Conservation (phyloP, 2,329 filamentous ascomycete genomes). For the Fusarium phyllophilum region DNA sequence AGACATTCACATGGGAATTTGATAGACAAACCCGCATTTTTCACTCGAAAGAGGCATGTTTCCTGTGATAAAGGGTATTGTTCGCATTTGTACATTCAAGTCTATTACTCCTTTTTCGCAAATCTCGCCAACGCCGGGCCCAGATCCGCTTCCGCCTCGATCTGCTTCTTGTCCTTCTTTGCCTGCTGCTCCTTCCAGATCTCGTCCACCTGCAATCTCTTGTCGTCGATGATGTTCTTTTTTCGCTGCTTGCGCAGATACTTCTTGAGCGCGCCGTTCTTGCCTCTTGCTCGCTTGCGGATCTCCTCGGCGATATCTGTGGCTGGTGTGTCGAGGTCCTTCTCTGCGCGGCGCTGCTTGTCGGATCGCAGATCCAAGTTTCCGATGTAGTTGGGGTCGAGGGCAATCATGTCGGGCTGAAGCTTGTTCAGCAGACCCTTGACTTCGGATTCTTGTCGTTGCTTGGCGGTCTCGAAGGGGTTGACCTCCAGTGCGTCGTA, state of each 20-base stretch:
- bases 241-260: conserved; percentile 91
- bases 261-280: conserved; percentile 88
- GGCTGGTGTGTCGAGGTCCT: conserved; percentile 77
- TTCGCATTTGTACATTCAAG: conserved; percentile 33
- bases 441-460: conserved; percentile 93
- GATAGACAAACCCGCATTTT: conserved; percentile 12
- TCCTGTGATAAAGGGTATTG: conserved; percentile 41
- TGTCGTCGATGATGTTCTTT: conserved; percentile 96
- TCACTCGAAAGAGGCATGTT: not conserved
- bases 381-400: conserved; percentile 92
- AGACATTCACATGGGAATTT: conserved; percentile 15
- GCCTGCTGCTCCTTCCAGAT: conserved; percentile 78
- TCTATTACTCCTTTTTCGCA: conserved; percentile 70
- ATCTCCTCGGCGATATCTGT: conserved; percentile 68
- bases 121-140: conserved; percentile 90
- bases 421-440: conserved; percentile 92
- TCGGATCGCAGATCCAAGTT: conserved; percentile 85
- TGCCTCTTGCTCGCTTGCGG: conserved; percentile 83
- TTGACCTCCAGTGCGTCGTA: conserved; percentile 94
- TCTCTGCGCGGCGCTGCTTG: conserved; percentile 79
- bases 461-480: conserved; percentile 92
- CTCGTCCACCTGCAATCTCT: conserved; percentile 86
- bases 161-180: conserved; percentile 69
- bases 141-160: conserved; percentile 76
- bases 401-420: conserved; percentile 94